Conservation (phyloP, 352 stramenopile species). For the Pythium guiyangense region DNA sequence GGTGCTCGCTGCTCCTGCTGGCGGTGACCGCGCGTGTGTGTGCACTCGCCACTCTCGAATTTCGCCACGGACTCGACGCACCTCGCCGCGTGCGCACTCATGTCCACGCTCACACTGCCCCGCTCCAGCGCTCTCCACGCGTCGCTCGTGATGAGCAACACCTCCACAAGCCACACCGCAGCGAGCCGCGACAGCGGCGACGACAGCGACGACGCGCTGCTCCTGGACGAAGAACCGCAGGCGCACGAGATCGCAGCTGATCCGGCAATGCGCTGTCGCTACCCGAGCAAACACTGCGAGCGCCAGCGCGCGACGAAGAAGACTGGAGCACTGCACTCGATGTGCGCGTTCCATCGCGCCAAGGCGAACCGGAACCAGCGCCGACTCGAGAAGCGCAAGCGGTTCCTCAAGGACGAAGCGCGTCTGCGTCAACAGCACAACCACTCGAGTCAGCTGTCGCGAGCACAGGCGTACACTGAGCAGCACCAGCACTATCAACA, state of each 20-base stretch:
- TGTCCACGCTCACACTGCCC: too few species aligned
- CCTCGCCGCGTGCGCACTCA: too few species aligned
- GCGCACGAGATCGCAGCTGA: conserved; percentile 31
- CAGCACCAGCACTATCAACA: not conserved
- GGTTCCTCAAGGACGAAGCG: conserved; percentile 10
- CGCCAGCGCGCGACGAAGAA: conserved; percentile 8
- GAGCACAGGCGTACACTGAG: not conserved
- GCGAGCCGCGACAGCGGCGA: conserved; percentile 8
- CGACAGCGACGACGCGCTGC: conserved; percentile 24
- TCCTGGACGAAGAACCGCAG: conserved; percentile 30
- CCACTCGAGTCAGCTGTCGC: not conserved
- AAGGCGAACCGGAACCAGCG: conserved; percentile 14
- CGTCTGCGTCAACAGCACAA: conserved; percentile 5
- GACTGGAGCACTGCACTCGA: conserved; percentile 9
- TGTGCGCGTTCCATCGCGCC: conserved; percentile 12
- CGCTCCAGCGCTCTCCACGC: too few species aligned
- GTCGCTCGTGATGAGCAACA: too few species aligned
- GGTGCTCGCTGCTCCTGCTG: too few species aligned
- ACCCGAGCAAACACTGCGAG: conserved; percentile 12
- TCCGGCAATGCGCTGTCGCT: conserved; percentile 13
- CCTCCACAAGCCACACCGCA: too few species aligned
- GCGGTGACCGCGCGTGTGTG: too few species aligned
- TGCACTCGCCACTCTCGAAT: too few species aligned
- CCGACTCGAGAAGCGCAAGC: conserved; percentile 11
- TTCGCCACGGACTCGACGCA: too few species aligned